phyloP scores from a whole-genome alignment of 306 rosid genomes.

The Glycine tomentella region DNA sequence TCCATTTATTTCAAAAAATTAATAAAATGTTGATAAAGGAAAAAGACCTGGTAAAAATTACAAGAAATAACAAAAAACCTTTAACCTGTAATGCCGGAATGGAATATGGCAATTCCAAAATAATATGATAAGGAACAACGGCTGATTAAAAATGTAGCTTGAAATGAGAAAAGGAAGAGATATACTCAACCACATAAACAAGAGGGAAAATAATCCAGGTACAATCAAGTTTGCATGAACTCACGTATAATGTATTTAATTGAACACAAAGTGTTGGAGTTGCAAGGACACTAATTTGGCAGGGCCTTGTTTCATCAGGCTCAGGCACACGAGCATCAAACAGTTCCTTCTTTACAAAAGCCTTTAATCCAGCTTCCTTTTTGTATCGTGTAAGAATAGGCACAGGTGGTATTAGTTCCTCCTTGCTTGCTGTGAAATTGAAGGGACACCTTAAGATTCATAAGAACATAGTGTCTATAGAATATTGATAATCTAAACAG shows the following conservation, averaged over 20 bases:
- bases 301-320: conserved; percentile 80
- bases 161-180: too few species aligned
- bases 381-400: conserved; percentile 92
- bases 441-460: conserved; percentile 43
- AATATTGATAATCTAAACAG: conserved; percentile 40
- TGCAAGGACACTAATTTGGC: conserved; percentile 73
- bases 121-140: too few species aligned
- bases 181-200: neutral
- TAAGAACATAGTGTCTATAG: conserved; percentile 23
- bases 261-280: conserved; percentile 92
- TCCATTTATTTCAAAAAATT: too few species aligned
- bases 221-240: conserved; percentile 52
- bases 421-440: conserved; percentile 81
- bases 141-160: too few species aligned
- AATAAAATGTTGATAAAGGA: too few species aligned
- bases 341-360: conserved; percentile 95
- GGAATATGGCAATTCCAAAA: too few species aligned
- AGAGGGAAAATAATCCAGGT: conserved; percentile 32
- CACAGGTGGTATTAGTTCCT: conserved; percentile 87
- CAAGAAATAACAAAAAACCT: too few species aligned
- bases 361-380: conserved; percentile 94
- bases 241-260: conserved; percentile 89
- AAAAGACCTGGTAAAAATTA: too few species aligned
- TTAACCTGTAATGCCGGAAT: too few species aligned
- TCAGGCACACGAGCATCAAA: conserved; percentile 90